These are phyloP conservation scores for Podaxis carcinomalis DNA, from an alignment of 768 basidiomycete genomes.

Conservation along the genomic window DNA sequence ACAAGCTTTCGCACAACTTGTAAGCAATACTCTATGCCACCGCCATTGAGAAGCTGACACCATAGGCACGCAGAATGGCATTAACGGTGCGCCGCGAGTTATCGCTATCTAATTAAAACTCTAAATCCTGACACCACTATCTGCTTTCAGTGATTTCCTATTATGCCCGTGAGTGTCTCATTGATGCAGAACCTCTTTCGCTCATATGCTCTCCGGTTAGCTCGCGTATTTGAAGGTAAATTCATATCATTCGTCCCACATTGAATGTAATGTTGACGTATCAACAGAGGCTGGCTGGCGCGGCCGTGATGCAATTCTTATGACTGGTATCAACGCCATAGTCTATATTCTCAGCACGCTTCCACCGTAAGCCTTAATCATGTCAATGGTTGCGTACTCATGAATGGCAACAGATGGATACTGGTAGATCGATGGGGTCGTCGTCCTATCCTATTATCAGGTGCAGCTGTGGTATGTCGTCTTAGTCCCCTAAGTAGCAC, in stretches of 20 bases:
- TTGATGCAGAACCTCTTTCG: not conserved
- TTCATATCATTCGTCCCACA: not conserved
- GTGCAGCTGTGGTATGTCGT: constrained; percentile 62
- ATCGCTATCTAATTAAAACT: not conserved
- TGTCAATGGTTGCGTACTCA: not conserved
- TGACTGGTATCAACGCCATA: constrained; percentile 86
- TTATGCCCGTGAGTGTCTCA: constrained; percentile 67
- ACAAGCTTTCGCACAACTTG: constrained; percentile 88
- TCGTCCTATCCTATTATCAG: constrained; percentile 73
- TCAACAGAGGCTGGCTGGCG: constrained; percentile 82
- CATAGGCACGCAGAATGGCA: constrained; percentile 61
- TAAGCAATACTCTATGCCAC: constrained; percentile 30
- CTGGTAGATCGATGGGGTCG: constrained; percentile 86
- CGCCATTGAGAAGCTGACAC: too few species aligned
- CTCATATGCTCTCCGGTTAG: constrained; percentile 26
- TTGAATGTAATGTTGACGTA: constrained; percentile 10
- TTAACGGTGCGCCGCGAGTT: constrained; percentile 56
- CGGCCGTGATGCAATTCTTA: constrained; percentile 83
- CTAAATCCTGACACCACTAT: not conserved
- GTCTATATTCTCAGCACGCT: constrained; percentile 71
- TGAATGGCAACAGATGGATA: constrained; percentile 62
- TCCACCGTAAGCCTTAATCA: constrained; percentile 52
- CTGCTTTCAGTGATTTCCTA: constrained; percentile 76
- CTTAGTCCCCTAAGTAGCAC: not conserved
- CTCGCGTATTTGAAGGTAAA: constrained; percentile 82